Base-by-base conservation (phyloP, 73 alveolate species). In the Breviolum minutum region DNA sequence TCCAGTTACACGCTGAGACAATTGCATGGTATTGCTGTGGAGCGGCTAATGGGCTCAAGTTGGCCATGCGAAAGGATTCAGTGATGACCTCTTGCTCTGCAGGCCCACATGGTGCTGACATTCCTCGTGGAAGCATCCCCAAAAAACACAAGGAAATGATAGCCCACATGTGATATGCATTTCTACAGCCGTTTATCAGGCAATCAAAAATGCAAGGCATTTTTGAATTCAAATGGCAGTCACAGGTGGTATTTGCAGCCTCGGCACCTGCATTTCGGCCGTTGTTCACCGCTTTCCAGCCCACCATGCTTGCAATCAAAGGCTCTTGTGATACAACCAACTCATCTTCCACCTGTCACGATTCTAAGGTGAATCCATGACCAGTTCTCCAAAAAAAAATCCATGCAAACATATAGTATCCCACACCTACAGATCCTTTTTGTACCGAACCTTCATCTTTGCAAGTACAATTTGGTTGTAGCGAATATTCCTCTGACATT, bases 51-150 rank as follows among this genome's bases (percentile, higher is more conserved):
- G 98, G 98, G 89, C 84, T 92, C 90, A 74, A 17, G 29, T 74
- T 74, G 14, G 98, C 98, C 73, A 63, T 61, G 54, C 98, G 90
- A 32, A 92, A 60, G 69, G 90, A 74, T 89, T 92, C 98, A 7
- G 90, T 80, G 64, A 92, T 76, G 69, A 92, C 98, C 54, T 92
- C 98, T 89, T 92, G 98, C 81, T 92, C 98, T 19, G 90, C 90
- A 12, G 98, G 98, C 26, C 98, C 98, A 48, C 98, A 74, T 11
- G 98, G 98, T 7, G 98, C 98, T 14, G 98, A 63, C 79, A 92
- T 24, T 77, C 98, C 98, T 90, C 48, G 40, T 40, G 54, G 54
- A 40, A 40, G 54, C 3, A 40, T 40, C 54, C 54, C 54, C 54
- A 40, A 40, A 3, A 40, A 40, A 40, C 54, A 40, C 54, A 40